phyloP scores from a whole-genome alignment of 805 yeast genomes.

The Kodamaea lidongshanica region DNA sequence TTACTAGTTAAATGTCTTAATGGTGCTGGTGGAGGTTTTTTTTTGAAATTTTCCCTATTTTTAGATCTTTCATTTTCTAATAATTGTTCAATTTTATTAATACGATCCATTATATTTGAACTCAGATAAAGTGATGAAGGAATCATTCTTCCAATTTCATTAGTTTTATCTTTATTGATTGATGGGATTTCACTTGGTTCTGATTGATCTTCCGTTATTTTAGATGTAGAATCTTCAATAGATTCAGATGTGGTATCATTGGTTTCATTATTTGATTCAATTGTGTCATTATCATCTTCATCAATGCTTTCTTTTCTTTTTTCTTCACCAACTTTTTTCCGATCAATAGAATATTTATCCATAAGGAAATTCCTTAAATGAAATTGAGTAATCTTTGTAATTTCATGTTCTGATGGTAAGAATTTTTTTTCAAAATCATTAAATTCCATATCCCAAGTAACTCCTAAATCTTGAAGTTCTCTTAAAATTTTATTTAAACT shows the following conservation, averaged over 20 bases:
- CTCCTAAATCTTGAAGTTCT: conserved; percentile 72
- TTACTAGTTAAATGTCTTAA: conserved; percentile 11
- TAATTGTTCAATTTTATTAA: conserved; percentile 12
- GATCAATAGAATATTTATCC: conserved; percentile 37
- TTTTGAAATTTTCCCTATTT: conserved; percentile 7
- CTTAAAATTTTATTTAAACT: conserved; percentile 64
- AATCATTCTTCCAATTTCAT: conserved; percentile 13
- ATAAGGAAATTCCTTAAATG: conserved; percentile 72
- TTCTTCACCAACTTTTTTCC: conserved; percentile 12
- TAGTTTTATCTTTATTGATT: conserved; percentile 9
- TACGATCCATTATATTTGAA: conserved; percentile 16
- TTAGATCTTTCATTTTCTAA: conserved; percentile 11
- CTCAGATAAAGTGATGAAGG: conserved; percentile 18
- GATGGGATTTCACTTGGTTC: conserved; percentile 4
- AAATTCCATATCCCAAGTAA: conserved; percentile 82
- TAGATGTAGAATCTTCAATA: neutral
- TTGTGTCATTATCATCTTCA: neutral
- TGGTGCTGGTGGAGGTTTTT: conserved; percentile 13
- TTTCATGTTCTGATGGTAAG: conserved; percentile 89
- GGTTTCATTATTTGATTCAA: neutral
- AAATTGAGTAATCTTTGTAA: conserved; percentile 80
- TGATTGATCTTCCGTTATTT: neutral
- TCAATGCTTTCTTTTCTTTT: no score
- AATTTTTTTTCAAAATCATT: conserved; percentile 69
- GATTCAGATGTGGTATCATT: neutral